These are phyloP conservation scores for Penicillium riverlandense DNA, from an alignment of 495 filamentous ascomycete species.

Conservation along the genomic window DNA sequence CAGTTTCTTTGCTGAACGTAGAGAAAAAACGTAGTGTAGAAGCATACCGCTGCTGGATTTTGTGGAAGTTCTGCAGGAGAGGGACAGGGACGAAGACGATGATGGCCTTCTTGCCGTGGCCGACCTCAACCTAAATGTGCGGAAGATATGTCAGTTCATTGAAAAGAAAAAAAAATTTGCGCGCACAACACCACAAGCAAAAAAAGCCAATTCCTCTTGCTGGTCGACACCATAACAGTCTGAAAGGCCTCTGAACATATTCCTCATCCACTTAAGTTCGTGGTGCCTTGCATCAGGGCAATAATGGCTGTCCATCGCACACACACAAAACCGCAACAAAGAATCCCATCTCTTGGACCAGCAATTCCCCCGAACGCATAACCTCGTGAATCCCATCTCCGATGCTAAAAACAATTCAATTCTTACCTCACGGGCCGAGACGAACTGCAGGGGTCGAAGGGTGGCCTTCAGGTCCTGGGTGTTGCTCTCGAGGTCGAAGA, in stretches of 20 bases:
- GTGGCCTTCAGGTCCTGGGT: slow-evolving; percentile 89
- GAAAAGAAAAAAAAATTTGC: slow-evolving; percentile 1
- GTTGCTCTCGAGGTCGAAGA: slow-evolving; percentile 97
- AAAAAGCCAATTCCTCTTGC: slow-evolving; percentile 3
- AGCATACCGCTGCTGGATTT: slow-evolving; percentile 94
- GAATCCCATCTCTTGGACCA: not conserved
- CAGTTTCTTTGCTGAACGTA: slow-evolving; percentile 2
- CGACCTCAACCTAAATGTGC: slow-evolving; percentile 85
- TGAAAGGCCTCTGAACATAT: too few species aligned
- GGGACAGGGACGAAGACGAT: slow-evolving; percentile 99
- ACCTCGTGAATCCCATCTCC: slow-evolving; percentile 4
- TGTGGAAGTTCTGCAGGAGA: slow-evolving; percentile 90
- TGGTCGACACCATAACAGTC: too few species aligned
- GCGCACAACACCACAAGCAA: slow-evolving; percentile 9
- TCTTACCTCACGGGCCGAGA: slow-evolving; percentile 96
- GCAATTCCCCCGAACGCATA: slow-evolving; percentile 9
- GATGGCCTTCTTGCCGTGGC: slow-evolving; percentile 99
- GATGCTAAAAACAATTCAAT: slow-evolving; percentile 15
- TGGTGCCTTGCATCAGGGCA: too few species aligned
- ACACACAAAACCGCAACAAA: not conserved
- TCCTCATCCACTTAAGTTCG: too few species aligned
- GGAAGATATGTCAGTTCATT: slow-evolving; percentile 16
- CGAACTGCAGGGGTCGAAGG: slow-evolving; percentile 93
- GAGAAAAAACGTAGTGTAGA: not conserved
- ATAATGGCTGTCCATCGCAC: too few species aligned